Conservation (phyloP, 2,329 filamentous ascomycete genomes). For the Aspergillus novoparasiticus region DNA sequence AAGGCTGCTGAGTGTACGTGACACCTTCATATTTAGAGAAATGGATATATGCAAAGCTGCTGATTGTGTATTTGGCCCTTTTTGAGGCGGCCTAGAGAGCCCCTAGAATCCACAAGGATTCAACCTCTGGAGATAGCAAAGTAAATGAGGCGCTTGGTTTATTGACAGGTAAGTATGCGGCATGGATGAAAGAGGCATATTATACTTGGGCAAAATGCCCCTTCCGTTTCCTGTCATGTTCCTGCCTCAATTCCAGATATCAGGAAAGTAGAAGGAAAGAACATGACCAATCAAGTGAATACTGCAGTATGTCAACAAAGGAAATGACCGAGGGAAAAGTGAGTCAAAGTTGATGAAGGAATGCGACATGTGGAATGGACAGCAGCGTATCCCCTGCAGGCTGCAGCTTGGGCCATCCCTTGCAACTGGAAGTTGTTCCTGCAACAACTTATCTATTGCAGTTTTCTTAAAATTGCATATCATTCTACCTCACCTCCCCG, state of each 20-base stretch:
- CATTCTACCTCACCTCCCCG: neutral
- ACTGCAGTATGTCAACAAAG: neutral
- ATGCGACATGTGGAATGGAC: neutral
- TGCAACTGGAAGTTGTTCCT: neutral
- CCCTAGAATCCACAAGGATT: neutral
- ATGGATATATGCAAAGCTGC: neutral
- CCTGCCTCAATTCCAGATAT: neutral
- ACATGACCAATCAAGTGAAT: neutral
- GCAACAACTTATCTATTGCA: neutral
- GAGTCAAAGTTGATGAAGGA: neutral
- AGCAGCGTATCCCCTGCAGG: neutral
- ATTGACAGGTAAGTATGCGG: neutral
- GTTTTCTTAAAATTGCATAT: neutral
- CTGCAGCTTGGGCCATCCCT: neutral
- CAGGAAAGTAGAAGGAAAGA: neutral
- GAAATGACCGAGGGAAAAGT: neutral
- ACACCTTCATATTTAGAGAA: conserved; percentile 13
- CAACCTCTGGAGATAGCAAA: neutral
- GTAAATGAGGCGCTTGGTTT: neutral
- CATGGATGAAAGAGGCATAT: neutral
- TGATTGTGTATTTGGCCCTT: neutral
- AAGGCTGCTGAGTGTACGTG: neutral
- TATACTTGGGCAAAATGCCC: neutral
- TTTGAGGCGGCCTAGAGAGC: neutral
- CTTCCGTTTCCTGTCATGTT: neutral